Base-by-base conservation (phyloP, 2,329 filamentous ascomycete genomes). In the Tolypocladium guangdongense region DNA sequence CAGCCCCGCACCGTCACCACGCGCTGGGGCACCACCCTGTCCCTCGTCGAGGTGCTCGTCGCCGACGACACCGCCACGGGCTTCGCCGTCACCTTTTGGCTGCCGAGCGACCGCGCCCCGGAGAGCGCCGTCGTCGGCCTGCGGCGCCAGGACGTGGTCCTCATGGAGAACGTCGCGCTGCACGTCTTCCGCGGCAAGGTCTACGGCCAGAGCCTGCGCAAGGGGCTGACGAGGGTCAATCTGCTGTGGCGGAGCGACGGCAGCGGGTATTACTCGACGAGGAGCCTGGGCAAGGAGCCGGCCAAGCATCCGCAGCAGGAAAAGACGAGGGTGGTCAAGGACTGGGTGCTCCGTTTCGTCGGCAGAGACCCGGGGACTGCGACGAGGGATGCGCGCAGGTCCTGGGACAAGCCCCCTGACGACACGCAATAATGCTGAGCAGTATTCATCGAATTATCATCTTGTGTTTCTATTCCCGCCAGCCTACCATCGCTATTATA, bases 1-100 rank as follows among this genome's bases (percentile, higher is more conserved):
- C 77, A 83, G 38, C 77, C 86, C 1, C 82, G 87, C 27, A 77
- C 77, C 2, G 81, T 96, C 22, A 79, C 74, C 33, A 88, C 90
- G 0, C 77, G 80, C 39, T 84, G 80, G 71, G 81, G 84, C 30
- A 69, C 71, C 12, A 74, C 75, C 7, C 76, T 85, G 51, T 80
- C 87, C 7, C 76, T 95, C 3, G 73, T 92, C 41, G 90, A 95
- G 67, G 68, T 93, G 2, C 74, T 91, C 1, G 82, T 96, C 1
- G 91, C 88, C 6, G 92, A 97, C 66, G 88, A 96, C 51, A 95
- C 90, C 0, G 81, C 78, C 58, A 81, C 88, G 0, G 87, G 86
- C 2, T 95, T 96, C 69, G 82, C 78, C 32, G 76, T 96, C 53
- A 91, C 87, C 3, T 90, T 95, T 66, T 97, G 92, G 92, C 72